Conservation (phyloP, 2,329 filamentous ascomycete genomes). For the Aspergillus terreus region DNA sequence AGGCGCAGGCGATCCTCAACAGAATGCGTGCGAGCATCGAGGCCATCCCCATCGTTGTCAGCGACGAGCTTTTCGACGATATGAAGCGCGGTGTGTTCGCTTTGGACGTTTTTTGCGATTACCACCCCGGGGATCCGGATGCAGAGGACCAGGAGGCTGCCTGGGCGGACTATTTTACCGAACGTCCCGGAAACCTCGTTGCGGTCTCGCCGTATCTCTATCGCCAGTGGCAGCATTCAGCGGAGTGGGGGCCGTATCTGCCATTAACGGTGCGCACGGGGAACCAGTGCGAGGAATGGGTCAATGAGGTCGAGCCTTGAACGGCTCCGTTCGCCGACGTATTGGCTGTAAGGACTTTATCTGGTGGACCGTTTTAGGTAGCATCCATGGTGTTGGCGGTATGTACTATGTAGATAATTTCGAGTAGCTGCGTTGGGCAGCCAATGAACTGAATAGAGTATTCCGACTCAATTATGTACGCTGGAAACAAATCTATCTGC, state of each 20-base stretch:
- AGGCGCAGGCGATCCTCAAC: constrained; percentile 19
- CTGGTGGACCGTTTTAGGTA: too few species aligned
- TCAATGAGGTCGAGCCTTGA: background rate
- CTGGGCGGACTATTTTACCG: constrained; percentile 9
- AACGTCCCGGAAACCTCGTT: constrained; percentile 10
- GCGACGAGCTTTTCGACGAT: constrained; percentile 25
- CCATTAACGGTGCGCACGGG: constrained; percentile 10
- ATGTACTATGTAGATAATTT: too few species aligned
- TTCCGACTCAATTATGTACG: background rate
- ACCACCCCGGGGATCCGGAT: constrained; percentile 26
- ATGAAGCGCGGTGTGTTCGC: constrained; percentile 30
- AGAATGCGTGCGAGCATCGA: constrained; percentile 23
- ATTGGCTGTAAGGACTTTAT: background rate
- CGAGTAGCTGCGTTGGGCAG: too few species aligned
- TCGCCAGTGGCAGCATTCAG: constrained; percentile 12
- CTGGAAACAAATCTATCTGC: constrained; percentile 12
- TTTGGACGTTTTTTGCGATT: constrained; percentile 26
- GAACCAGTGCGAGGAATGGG: constrained; percentile 9
- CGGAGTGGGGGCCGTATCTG: constrained; percentile 7
- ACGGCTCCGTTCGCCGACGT: background rate
- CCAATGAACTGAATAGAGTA: background rate
- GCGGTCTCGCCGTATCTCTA: constrained; percentile 17
- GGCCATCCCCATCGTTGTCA: constrained; percentile 25
- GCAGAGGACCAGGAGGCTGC: constrained; percentile 21
- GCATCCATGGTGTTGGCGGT: too few species aligned